Percentiles rank a stretch among this genome's conserved stretches.
Conservation (phyloP, 2,329 filamentous ascomycete genomes). For the Fusarium tupiense region DNA sequence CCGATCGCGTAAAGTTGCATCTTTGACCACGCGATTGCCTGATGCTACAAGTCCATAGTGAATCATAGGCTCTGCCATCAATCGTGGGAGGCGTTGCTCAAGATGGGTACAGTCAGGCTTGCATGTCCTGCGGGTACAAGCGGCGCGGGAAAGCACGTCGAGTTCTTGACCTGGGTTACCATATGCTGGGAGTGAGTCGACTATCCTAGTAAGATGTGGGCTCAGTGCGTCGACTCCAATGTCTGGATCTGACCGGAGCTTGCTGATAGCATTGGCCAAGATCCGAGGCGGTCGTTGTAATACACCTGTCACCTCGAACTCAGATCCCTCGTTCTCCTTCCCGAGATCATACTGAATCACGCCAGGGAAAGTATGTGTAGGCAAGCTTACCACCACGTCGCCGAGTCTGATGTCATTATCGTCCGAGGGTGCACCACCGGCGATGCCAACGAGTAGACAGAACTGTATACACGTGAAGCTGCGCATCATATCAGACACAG, state of each 20-base stretch:
- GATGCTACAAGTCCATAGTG: background rate
- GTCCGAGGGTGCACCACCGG: background rate
- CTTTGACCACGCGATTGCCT: background rate
- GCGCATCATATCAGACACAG: background rate
- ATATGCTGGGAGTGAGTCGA: background rate
- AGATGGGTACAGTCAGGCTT: background rate
- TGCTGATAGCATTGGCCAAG: background rate
- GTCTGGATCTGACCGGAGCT: background rate
- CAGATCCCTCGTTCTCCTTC: background rate
- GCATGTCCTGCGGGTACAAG: background rate
- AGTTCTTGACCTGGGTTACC: background rate
- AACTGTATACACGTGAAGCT: background rate
- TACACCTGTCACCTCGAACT: background rate
- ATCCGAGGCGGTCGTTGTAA: background rate
- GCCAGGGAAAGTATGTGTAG: background rate
- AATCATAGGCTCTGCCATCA: background rate
- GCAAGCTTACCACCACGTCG: background rate
- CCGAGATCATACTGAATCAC: background rate
- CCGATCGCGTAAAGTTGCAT: background rate
- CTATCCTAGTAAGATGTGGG: background rate
- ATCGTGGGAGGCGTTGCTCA: background rate
- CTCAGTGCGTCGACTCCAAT: background rate
- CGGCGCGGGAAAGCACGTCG: rapidly evolving
- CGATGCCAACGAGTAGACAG: background rate
- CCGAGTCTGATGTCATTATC: background rate